These are phyloP conservation scores for Eucalyptus grandis DNA, from an alignment of 345 rosid genomes.

Conservation along the genomic window DNA sequence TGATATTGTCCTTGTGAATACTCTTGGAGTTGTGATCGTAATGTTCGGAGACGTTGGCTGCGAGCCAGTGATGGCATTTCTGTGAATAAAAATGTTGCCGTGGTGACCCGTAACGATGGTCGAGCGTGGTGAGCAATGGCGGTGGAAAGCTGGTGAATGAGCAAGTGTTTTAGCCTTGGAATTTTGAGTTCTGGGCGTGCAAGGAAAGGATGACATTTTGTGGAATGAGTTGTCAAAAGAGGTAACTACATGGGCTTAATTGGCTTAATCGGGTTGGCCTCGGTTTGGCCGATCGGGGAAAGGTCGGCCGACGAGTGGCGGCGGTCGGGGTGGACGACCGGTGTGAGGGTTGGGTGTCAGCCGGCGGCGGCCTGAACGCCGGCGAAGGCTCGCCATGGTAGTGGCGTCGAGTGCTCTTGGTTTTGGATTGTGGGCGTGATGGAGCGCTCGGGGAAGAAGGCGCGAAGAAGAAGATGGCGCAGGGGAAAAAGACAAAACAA, in stretches of 20 bases:
- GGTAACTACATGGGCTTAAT: neutral
- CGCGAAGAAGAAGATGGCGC: too few species aligned
- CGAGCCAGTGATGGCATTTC: neutral
- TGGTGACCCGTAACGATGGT: neutral
- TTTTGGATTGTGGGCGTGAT: too few species aligned
- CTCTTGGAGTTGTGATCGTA: neutral
- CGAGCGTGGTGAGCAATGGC: neutral
- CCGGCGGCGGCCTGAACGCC: too few species aligned
- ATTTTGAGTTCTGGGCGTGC: neutral
- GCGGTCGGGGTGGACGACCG: too few species aligned
- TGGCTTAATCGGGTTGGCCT: neutral
- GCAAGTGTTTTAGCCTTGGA: neutral
- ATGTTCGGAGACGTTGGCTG: neutral
- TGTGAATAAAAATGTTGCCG: neutral
- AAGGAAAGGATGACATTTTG: neutral
- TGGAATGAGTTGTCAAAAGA: neutral
- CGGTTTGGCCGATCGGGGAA: neutral
- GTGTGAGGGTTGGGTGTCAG: too few species aligned
- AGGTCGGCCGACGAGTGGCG: too few species aligned
- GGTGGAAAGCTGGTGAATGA: neutral
- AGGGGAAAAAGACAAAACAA: too few species aligned
- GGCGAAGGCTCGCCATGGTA: too few species aligned
- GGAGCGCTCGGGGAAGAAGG: too few species aligned
- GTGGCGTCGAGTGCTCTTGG: too few species aligned
- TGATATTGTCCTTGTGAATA: neutral